Percentiles rank a stretch among this genome's conserved stretches.
phyloP scores from a whole-genome alignment of 139 green algal genomes.

The Chlamydomonas schloesseri region DNA sequence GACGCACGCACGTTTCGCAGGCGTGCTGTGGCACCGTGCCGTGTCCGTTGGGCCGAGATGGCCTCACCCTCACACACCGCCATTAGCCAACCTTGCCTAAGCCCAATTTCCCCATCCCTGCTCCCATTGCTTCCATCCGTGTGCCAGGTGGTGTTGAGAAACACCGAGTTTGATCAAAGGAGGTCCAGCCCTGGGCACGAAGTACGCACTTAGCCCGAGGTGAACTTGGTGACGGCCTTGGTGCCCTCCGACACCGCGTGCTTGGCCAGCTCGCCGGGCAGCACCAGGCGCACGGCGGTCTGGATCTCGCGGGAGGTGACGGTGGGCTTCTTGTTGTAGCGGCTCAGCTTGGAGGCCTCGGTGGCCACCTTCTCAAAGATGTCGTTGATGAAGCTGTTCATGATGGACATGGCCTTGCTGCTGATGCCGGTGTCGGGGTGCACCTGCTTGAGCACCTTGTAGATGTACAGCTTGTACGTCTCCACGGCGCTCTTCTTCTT shows the following conservation, averaged over 20 bases:
- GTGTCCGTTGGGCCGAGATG: no score
- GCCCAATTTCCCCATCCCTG: no score
- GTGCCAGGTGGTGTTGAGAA: background rate
- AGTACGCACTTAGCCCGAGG: slow-evolving; percentile 62
- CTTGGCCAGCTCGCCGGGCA: slow-evolving; percentile 86
- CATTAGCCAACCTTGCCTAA: no score
- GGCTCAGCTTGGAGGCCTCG: slow-evolving; percentile 76
- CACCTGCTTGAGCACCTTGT: slow-evolving; percentile 95
- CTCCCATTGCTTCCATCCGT: no score
- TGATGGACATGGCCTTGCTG: slow-evolving; percentile 97
- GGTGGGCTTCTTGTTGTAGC: slow-evolving; percentile 54
- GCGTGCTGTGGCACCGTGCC: no score
- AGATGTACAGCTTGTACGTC: slow-evolving; percentile 99
- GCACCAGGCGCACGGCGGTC: slow-evolving; percentile 83
- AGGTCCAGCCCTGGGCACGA: no score
- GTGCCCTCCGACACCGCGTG: slow-evolving; percentile 83
- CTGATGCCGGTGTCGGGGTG: slow-evolving; percentile 97
- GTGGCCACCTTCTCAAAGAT: slow-evolving; percentile 90
- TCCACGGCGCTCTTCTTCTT: slow-evolving; percentile 64
- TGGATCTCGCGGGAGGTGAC: slow-evolving; percentile 69
- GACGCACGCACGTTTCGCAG: no score
- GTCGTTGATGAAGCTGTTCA: slow-evolving; percentile 80
- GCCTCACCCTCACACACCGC: no score
- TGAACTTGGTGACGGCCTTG: slow-evolving; percentile 94
- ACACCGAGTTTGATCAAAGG: background rate